Evolutionary conservation across 371 early-diverging fungal species (phyloP).

Genomic region (Catenaria anguillulae): DNA sequence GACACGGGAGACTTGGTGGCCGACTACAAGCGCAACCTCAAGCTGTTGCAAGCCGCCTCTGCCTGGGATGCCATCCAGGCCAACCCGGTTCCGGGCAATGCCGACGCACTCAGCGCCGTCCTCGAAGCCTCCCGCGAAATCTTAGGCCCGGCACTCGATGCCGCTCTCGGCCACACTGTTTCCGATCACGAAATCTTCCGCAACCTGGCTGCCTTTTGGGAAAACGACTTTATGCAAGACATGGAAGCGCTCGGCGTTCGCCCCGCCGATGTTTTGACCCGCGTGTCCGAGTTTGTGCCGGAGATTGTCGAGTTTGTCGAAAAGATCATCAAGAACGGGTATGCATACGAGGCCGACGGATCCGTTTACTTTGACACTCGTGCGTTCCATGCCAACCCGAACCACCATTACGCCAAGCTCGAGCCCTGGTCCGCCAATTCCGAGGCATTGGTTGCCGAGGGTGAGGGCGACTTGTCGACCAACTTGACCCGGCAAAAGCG

Average conservation of each 20-base stretch:
- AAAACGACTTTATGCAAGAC: slow-evolving; percentile 88
- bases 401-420: slow-evolving; percentile 78
- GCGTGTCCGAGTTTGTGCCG: slow-evolving; percentile 96
- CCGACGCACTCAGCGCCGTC: slow-evolving; percentile 24
- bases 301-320: slow-evolving; percentile 87
- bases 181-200: slow-evolving; percentile 79
- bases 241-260: slow-evolving; percentile 86
- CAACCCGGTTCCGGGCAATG: slow-evolving; percentile 7
- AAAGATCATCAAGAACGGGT: slow-evolving; percentile 85
- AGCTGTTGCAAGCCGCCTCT: slow-evolving; percentile 30
- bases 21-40: slow-evolving; percentile 64
- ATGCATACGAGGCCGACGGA: slow-evolving; percentile 84
- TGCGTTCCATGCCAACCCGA: slow-evolving; percentile 65
- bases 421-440: slow-evolving; percentile 79
- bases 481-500: slow-evolving; percentile 50
- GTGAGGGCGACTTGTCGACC: slow-evolving; percentile 74
- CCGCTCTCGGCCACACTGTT: slow-evolving; percentile 37
- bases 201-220: slow-evolving; percentile 88
- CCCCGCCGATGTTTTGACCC: slow-evolving; percentile 84
- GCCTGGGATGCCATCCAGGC: neutral
- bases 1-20: slow-evolving; percentile 17
- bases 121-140: slow-evolving; percentile 37
- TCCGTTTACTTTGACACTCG: slow-evolving; percentile 97
- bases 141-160: slow-evolving; percentile 40
- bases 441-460: slow-evolving; percentile 64